phyloP scores from a whole-genome alignment of 306 rosid genomes.

The Fragaria ananassa region DNA sequence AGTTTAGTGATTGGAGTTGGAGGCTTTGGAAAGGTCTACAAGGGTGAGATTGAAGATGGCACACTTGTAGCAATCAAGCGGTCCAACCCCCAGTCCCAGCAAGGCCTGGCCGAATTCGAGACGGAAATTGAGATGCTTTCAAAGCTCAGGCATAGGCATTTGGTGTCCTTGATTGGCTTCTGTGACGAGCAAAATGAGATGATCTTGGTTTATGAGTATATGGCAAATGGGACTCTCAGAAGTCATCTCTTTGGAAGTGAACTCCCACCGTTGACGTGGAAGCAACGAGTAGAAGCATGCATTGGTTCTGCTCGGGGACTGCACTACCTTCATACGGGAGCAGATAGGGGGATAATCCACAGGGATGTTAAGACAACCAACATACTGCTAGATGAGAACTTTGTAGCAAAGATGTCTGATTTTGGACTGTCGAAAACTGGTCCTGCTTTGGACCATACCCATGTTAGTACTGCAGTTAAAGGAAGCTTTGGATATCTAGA shows the following conservation, averaged over 20 bases:
- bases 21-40: slow-evolving; percentile 95
- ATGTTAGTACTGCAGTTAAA: slow-evolving; percentile 95
- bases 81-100: slow-evolving; percentile 85
- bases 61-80: slow-evolving; percentile 77
- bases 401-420: slow-evolving; percentile 90
- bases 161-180: slow-evolving; percentile 89
- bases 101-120: slow-evolving; percentile 87
- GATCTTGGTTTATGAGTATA: slow-evolving; percentile 92
- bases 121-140: slow-evolving; percentile 99
- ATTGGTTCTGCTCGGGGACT: slow-evolving; percentile 95
- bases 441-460: slow-evolving; percentile 85
- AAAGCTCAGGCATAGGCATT: slow-evolving; percentile 87
- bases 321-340: slow-evolving; percentile 94
- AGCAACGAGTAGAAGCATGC: slow-evolving; percentile 83
- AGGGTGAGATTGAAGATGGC: slow-evolving; percentile 76
- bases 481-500: slow-evolving; percentile 97
- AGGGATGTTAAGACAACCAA: slow-evolving; percentile 96
- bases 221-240: slow-evolving; percentile 94
- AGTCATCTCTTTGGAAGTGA: slow-evolving; percentile 85
- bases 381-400: slow-evolving; percentile 73
- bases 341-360: slow-evolving; percentile 88
- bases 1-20: slow-evolving; percentile 84
- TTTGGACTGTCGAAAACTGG: slow-evolving; percentile 91
- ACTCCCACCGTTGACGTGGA: slow-evolving; percentile 77
- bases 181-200: slow-evolving; percentile 91